phyloP scores from a whole-genome alignment of 805 yeast genomes.

The Saturnispora dispora region DNA sequence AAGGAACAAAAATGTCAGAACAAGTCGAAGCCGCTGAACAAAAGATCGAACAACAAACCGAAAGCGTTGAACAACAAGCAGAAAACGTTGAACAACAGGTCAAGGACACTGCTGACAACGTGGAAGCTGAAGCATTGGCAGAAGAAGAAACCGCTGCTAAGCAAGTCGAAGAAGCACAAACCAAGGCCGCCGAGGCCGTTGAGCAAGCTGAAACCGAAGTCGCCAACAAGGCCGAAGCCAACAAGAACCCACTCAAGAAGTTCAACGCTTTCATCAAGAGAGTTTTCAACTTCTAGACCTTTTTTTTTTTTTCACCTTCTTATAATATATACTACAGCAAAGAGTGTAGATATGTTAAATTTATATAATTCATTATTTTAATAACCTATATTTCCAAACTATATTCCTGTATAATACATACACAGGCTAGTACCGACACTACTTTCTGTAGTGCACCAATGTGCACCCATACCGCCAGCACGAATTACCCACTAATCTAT shows the following conservation, averaged over 20 bases:
- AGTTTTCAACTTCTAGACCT: slow-evolving; percentile 10
- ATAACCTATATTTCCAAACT: background rate
- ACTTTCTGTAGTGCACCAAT: no score
- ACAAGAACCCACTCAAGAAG: slow-evolving; percentile 19
- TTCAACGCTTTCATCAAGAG: slow-evolving; percentile 24
- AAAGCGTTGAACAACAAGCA: slow-evolving; percentile 1
- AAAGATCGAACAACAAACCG: slow-evolving; percentile 15
- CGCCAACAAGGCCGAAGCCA: background rate
- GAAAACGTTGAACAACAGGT: slow-evolving; percentile 3
- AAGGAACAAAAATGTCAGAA: background rate
- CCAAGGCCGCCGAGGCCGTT: background rate
- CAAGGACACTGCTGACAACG: slow-evolving; percentile 2
- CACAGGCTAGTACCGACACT: background rate
- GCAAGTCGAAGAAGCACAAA: background rate
- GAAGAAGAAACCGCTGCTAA: slow-evolving; percentile 2
- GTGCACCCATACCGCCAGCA: no score
- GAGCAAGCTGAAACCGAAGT: background rate
- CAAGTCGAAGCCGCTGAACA: slow-evolving; percentile 10
- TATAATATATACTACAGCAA: background rate
- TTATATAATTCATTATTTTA: background rate
- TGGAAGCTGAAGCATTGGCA: slow-evolving; percentile 1
- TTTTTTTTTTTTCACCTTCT: background rate
- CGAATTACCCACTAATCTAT: background rate
- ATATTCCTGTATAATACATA: background rate
- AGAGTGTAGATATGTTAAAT: background rate